Percentiles rank a stretch among this genome's conserved stretches.
These are phyloP conservation scores for Syzygium grande DNA, from an alignment of 345 rosid species.

Conservation along the genomic window DNA sequence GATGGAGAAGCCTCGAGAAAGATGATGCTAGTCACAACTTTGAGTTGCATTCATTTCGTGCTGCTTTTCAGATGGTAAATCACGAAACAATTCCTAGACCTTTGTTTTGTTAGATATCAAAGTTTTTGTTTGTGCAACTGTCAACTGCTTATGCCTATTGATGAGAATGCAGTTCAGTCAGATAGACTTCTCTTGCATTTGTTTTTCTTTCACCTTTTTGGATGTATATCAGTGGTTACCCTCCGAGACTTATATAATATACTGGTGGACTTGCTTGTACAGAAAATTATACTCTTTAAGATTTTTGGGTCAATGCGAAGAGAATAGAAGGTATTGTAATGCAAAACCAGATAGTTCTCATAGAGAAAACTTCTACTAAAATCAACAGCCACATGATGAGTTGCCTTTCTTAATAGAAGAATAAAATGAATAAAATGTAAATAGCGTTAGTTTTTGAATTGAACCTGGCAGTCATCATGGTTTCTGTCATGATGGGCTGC, in stretches of 20 bases:
- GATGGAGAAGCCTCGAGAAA: constrained; percentile 67
- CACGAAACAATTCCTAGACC: neutral
- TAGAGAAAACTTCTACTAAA: neutral
- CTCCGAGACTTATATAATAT: neutral
- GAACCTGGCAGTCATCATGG: neutral
- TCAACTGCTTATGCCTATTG: neutral
- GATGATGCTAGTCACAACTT: constrained; percentile 80
- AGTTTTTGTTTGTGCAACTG: neutral
- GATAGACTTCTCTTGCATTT: neutral
- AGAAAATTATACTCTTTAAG: neutral
- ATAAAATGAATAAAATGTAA: neutral
- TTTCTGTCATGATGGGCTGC: neutral
- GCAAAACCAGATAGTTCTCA: neutral
- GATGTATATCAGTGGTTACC: neutral
- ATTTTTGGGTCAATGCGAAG: neutral
- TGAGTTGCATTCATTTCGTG: constrained; percentile 85
- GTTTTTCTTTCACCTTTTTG: neutral
- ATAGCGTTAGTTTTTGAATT: neutral
- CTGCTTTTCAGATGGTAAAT: constrained; percentile 88
- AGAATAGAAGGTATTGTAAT: neutral
- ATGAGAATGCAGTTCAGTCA: neutral
- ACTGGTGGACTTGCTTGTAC: neutral
- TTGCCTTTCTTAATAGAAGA: neutral
- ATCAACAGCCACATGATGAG: neutral
- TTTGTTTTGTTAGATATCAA: neutral